Evolutionary conservation across 768 basidiomycete species (phyloP), one percentile per base, ranked within the genome.

Genomic region (Tylopilus rubrobrunneus): DNA sequence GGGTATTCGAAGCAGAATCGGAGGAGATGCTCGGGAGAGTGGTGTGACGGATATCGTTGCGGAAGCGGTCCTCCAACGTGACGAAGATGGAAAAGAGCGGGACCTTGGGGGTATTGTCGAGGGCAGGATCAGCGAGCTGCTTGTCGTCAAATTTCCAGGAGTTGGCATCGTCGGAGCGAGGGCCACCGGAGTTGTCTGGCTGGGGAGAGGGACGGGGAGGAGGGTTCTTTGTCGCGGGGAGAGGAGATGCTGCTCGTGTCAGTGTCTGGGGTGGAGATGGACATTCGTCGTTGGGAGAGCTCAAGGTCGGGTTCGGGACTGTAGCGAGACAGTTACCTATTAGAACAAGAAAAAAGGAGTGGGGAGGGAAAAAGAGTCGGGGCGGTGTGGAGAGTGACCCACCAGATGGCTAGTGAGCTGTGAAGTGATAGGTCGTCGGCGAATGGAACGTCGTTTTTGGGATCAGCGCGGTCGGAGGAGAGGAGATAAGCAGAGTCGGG

Each of bases 11-110:
- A 15, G 67, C 25, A 43, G 70, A 66, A 50, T 85, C 82, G 21
- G 81, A 75, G 65, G 76, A 71, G 43, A 86, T 74, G 48, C 76
- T 80, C 3, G 86, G 85, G 21, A 89, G 75, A 3, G 86, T 86
- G 4, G 83, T 74, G 43, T 86, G 81, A 51, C 87, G 82, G 51
- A 67, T 70, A 42, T 85, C 83, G 60, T 71, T 72, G 54, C 78
- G 68, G 65, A 79, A 71, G 25, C 76, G 74, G 66, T 85, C 85
- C 66, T 84, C 82, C 56, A 88, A 84, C 28, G 81, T 77, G 31
- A 82, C 79, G 59, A 86, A 87, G 60, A 89, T 86, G 63, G 86
- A 86, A 15, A 87, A 87, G 17, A 89, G 76, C 71, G 85, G 82
- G 53, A 88, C 84, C 67, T 81, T 82, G 51, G 53, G 46, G 36